A percentile compares a stretch with the other conserved stretches of the same genome.
Conservation (phyloP, 192 early-diverging fungal species). For the Backusella parvicylindrica region DNA sequence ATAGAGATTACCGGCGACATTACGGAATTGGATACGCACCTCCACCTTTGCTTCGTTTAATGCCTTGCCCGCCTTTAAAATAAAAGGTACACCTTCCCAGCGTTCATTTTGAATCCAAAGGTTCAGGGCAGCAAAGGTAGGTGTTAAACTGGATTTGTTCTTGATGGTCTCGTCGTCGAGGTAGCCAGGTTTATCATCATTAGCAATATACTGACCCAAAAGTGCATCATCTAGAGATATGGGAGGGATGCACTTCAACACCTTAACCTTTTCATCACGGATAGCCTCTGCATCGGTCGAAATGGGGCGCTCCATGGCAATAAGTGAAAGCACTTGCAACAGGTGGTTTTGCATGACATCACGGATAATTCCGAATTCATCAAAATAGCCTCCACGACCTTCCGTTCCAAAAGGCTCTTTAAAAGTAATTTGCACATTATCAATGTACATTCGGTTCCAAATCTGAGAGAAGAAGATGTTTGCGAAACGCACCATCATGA, state of each 20-base stretch:
- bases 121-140: slow-evolving; percentile 88
- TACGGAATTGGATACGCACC: slow-evolving; percentile 95
- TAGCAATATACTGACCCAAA: slow-evolving; percentile 88
- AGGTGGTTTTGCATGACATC: slow-evolving; percentile 95
- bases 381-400: slow-evolving; percentile 98
- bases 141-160: slow-evolving; percentile 75
- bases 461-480: slow-evolving; percentile 92
- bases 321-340: slow-evolving; percentile 88
- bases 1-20: slow-evolving; percentile 84
- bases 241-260: slow-evolving; percentile 69
- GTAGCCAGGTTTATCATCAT: slow-evolving; percentile 87
- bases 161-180: slow-evolving; percentile 84
- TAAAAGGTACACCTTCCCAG: slow-evolving; percentile 91
- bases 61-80: slow-evolving; percentile 86
- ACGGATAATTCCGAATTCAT: slow-evolving; percentile 98
- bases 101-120: slow-evolving; percentile 92
- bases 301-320: slow-evolving; percentile 94
- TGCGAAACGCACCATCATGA: slow-evolving; percentile 90
- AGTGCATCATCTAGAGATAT: slow-evolving; percentile 78
- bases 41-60: slow-evolving; percentile 91
- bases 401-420: slow-evolving; percentile 97
- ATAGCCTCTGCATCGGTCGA: slow-evolving; percentile 87
- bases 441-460: slow-evolving; percentile 86
- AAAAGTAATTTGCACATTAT: slow-evolving; percentile 97
- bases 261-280: slow-evolving; percentile 93